A percentile compares a stretch with the other conserved stretches of the same genome.
phyloP scores from a whole-genome alignment of 352 stramenopile species.

The Pseudoperonospora humuli region DNA sequence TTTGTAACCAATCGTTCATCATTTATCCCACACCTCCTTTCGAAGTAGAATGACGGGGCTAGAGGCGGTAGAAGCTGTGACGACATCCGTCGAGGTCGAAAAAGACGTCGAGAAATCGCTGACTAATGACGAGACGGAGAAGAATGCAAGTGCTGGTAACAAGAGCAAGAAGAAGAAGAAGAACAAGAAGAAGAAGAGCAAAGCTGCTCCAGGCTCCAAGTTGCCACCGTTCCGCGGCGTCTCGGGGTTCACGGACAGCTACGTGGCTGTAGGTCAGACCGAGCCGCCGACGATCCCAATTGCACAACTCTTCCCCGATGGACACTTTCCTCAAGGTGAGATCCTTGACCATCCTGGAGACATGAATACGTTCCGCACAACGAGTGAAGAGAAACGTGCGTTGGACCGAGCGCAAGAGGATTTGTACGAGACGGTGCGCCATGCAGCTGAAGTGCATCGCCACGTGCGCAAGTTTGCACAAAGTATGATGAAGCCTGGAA shows the following conservation, averaged over 20 bases:
- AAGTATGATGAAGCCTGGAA: conserved; percentile 93
- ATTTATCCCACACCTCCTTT: no score
- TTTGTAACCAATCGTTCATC: no score
- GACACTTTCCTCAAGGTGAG: conserved; percentile 88
- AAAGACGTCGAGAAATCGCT: neutral
- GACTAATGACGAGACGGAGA: neutral
- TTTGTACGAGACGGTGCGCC: conserved; percentile 70
- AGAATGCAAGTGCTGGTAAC: neutral
- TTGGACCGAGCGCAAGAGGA: conserved; percentile 69
- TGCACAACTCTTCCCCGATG: conserved; percentile 48
- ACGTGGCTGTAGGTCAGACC: conserved; percentile 92
- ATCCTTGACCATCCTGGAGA: conserved; percentile 90
- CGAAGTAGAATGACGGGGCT: neutral
- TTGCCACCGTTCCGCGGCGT: conserved; percentile 64
- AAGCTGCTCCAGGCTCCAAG: conserved; percentile 31
- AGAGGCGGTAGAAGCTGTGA: neutral
- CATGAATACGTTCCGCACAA: conserved; percentile 88
- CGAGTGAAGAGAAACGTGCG: conserved; percentile 77
- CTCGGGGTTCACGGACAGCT: conserved; percentile 89
- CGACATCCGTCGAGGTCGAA: neutral
- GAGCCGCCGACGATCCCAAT: conserved; percentile 93
- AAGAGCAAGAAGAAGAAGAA: conserved; percentile 68
- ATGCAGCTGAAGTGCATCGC: conserved; percentile 93
- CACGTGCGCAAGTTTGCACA: conserved; percentile 90
- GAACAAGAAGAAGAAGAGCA: conserved; percentile 53